Base-by-base conservation (phyloP, 305 asterid genomes). In the Solanum hybrid region DNA sequence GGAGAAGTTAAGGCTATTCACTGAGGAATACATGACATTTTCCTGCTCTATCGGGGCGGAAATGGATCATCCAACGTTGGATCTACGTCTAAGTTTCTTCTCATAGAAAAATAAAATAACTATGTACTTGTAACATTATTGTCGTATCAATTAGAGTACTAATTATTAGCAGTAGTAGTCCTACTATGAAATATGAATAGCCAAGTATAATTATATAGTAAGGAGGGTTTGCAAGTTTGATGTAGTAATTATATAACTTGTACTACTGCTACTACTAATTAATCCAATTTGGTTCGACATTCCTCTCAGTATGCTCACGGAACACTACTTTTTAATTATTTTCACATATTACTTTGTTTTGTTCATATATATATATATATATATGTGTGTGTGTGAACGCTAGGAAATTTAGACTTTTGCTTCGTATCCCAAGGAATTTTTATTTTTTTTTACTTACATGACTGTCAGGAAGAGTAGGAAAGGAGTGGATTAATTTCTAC, bases 81-180 rank as follows among this genome's bases (percentile, higher is more conserved):
- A 96, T 92, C 94, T 96, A 36, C 95, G 97, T 91, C 92, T 96
- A 90, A 96, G 99, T 89, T 96, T 93, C 90, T 46, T 92, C 85
- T 96, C 92, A 69, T 80, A 77, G 61, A 51, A 51, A 14, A 22
- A 42, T 46, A 46, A 82, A 29, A 51, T 51, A 51, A 69, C 8
- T 5, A 69, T 24, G 13, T 78, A 37, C 20, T 76, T 76, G 36
- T 46, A 46, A 40, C 51, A 40, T 40, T 40, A 74, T 13, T 74
- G 37, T 29, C 37, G 2, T 76, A 76, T 77, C 11, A 33, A 20
- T 9, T 1, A 40, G 14, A 34, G 35, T 51, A 51, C 8, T 76
- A 18, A 24, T 77, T 57, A 18, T 7, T 7, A 18, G 67, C 67
- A 51, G 67, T 6, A 51, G 78, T 12, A 18, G 8, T 33, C 12